A percentile compares a stretch with the other conserved stretches of the same genome.
Evolutionary conservation across 2,329 filamentous ascomycete species (phyloP).

Genomic region (Talaromyces sp.): DNA sequence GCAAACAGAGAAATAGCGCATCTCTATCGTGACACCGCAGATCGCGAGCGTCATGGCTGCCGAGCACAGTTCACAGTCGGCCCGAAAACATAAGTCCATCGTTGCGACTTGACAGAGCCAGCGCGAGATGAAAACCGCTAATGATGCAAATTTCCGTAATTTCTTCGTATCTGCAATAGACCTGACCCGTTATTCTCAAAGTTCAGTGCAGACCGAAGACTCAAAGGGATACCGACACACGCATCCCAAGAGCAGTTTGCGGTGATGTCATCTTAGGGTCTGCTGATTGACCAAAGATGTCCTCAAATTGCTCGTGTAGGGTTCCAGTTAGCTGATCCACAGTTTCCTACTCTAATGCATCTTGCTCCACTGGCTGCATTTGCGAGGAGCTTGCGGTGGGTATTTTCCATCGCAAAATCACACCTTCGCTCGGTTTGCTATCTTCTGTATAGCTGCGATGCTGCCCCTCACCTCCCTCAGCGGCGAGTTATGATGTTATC

Average conservation of each 20-base stretch:
- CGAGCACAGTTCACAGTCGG: not conserved
- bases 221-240: not conserved
- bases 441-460: not conserved
- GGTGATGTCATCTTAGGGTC: not conserved
- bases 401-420: not conserved
- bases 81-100: not conserved
- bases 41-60: not conserved
- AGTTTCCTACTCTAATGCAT: not conserved
- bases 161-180: not conserved
- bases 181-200: not conserved
- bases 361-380: not conserved
- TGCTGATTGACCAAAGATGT: not conserved
- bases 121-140: not conserved
- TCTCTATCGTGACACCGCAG: not conserved
- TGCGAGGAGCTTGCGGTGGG: not conserved
- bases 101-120: too few relatives aligned
- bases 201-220: not conserved
- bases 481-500: constrained; percentile 6
- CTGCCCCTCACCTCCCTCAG: not conserved
- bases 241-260: not conserved
- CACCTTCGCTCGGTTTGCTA: not conserved
- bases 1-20: not conserved
- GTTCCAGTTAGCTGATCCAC: not conserved
- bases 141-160: not conserved
- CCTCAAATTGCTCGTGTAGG: not conserved